These are phyloP conservation scores for Apiospora koreana DNA, from an alignment of 2,329 filamentous ascomycete genomes.

Conservation along the genomic window DNA sequence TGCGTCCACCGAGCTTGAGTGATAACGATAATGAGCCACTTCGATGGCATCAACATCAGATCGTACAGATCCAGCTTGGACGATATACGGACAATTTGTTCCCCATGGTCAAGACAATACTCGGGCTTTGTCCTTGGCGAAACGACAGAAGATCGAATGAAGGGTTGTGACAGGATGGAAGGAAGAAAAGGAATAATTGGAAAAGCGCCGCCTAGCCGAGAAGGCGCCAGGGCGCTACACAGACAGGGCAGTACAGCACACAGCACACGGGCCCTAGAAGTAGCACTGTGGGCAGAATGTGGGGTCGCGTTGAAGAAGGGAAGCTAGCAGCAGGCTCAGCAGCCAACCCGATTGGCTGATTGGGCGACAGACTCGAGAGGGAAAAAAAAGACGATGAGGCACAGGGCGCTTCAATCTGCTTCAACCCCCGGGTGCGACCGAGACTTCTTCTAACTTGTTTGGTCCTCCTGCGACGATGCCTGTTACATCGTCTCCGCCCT, in stretches of 20 bases:
- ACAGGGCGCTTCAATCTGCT: constrained; percentile 7
- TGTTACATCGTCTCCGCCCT: constrained; percentile 4
- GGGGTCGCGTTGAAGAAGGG: background rate
- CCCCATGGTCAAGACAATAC: background rate
- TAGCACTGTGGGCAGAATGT: too few relatives aligned
- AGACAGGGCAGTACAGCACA: too few relatives aligned
- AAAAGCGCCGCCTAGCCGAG: background rate
- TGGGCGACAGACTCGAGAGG: background rate
- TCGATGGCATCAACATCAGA: background rate
- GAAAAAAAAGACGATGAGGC: background rate
- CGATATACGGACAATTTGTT: background rate
- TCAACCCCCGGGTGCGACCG: constrained; percentile 4
- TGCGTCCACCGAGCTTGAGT: background rate
- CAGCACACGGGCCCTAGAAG: too few relatives aligned
- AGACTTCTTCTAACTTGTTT: constrained; percentile 10
- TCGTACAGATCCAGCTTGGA: background rate
- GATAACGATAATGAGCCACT: background rate
- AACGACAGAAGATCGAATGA: background rate
- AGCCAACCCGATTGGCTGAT: too few relatives aligned
- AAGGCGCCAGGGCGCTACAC: background rate
- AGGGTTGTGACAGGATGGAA: background rate
- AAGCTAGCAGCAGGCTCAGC: background rate
- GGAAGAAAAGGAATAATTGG: background rate
- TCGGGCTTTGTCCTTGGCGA: background rate
- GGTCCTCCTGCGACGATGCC: background rate